Evolutionary conservation across 352 stramenopile genomes (phyloP).

Genomic region (Phytopythium chamaehyphon): DNA sequence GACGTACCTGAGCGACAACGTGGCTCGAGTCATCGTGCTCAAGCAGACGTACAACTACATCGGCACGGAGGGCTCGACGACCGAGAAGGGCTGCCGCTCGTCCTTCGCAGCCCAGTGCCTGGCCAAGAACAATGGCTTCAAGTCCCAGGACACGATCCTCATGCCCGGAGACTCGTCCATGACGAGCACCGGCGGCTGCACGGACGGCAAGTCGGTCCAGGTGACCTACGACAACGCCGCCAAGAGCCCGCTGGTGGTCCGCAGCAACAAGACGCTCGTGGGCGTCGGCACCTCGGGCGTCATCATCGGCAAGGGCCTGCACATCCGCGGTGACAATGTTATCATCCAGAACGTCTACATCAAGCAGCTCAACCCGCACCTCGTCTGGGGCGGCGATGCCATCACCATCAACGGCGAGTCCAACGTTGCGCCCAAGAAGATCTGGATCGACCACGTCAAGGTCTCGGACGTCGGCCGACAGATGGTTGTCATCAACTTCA

Average conservation of each 20-base stretch:
- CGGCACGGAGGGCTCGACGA: slow-evolving; percentile 23
- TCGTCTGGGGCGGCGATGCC: slow-evolving; percentile 30
- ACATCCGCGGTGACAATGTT: background rate
- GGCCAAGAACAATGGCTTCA: slow-evolving; percentile 21
- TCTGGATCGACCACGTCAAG: slow-evolving; percentile 33
- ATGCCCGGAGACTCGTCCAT: slow-evolving; percentile 23
- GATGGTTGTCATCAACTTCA: slow-evolving; percentile 16
- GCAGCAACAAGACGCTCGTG: slow-evolving; percentile 16
- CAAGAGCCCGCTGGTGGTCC: slow-evolving; percentile 13
- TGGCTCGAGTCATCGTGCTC: slow-evolving; percentile 31
- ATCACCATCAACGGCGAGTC: slow-evolving; percentile 13
- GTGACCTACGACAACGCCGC: slow-evolving; percentile 21
- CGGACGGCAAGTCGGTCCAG: slow-evolving; percentile 13
- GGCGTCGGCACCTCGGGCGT: slow-evolving; percentile 13
- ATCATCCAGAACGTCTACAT: slow-evolving; percentile 20
- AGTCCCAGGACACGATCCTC: slow-evolving; percentile 26
- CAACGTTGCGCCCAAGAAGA: slow-evolving; percentile 7
- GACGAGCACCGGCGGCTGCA: slow-evolving; percentile 22
- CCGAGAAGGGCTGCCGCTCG: slow-evolving; percentile 23
- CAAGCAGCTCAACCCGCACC: slow-evolving; percentile 42
- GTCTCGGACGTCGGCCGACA: slow-evolving; percentile 18
- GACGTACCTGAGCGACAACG: slow-evolving; percentile 15
- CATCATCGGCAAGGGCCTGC: slow-evolving; percentile 11
- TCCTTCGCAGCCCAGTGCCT: slow-evolving; percentile 6
- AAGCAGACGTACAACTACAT: slow-evolving; percentile 33